phyloP scores from a whole-genome alignment of 1,139 yeast genomes.

The Suhomyces bolitotheri region DNA sequence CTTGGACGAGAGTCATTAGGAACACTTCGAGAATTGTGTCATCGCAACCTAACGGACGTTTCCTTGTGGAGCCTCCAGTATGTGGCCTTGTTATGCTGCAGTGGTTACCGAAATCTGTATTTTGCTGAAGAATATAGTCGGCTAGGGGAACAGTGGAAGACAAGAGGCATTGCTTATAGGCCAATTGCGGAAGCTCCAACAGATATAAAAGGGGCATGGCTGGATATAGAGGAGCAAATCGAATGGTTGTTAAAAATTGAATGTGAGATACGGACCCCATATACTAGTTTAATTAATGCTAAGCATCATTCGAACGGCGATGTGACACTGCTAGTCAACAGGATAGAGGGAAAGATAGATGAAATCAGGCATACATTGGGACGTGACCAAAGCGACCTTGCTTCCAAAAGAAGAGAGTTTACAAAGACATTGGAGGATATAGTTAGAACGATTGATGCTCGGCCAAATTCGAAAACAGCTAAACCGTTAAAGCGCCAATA shows the following conservation, averaged over 20 bases:
- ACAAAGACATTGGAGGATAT: too few relatives aligned
- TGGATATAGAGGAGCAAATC: slow-evolving; percentile 10
- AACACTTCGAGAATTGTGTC: slow-evolving; percentile 19
- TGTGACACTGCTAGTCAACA: too few relatives aligned
- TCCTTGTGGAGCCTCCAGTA: slow-evolving; percentile 34
- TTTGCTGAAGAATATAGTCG: slow-evolving; percentile 22
- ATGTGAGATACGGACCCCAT: slow-evolving; percentile 17
- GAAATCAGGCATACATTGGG: too few relatives aligned
- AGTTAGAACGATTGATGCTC: too few relatives aligned
- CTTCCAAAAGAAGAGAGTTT: too few relatives aligned
- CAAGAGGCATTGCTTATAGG: not conserved
- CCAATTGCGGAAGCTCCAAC: not conserved
- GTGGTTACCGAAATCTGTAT: slow-evolving; percentile 9
- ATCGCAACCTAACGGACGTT: slow-evolving; percentile 29
- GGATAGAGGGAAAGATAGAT: too few relatives aligned
- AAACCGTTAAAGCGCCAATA: too few relatives aligned
- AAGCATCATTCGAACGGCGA: too few relatives aligned
- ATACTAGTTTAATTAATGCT: slow-evolving; percentile 2
- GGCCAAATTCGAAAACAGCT: too few relatives aligned
- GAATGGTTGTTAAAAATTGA: slow-evolving; percentile 27
- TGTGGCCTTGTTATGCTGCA: slow-evolving; percentile 8
- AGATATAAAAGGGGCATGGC: slow-evolving; percentile 2
- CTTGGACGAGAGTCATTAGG: slow-evolving; percentile 5
- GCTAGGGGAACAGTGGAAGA: not conserved
- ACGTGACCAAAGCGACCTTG: too few relatives aligned